Evolutionary conservation across 2,329 filamentous ascomycete species (phyloP), one percentile per base, ranked within the genome.

Genomic region (Colletotrichum orbiculare): DNA sequence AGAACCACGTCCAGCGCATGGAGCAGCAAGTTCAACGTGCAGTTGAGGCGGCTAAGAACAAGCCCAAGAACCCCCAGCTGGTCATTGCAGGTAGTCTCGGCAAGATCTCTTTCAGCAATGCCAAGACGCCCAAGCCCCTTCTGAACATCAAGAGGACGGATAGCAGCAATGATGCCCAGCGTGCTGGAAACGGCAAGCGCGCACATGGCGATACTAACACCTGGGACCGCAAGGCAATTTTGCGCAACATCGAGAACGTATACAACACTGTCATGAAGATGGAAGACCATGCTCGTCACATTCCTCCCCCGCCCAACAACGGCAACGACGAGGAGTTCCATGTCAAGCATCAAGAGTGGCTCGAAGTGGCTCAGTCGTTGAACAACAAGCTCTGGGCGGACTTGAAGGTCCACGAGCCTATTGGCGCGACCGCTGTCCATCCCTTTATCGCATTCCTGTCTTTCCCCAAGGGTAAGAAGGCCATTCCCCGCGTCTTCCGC

Each of bases 1-100:
- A 99, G 76, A 99, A 97, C 75, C 96, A 99, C 74, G 93, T 98
- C 81, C 96, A 98, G 76, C 91, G 96, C 60, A 99, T 99, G 96
- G 95, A 99, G 78, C 96, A 99, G 78, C 96, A 99, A 78, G 96
- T 99, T 11, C 95, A 97, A 76, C 90, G 96, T 61, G 96, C 96
- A 33, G 96, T 99, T 0, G 96, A 99, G 75, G 96, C 96, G 1
- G 96, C 96, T 56, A 99, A 98, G 82, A 93, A 94, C 66, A 95
- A 97, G 78, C 96, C 96, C 11, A 99, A 99, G 84, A 97, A 97
- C 75, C 97, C 96, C 73, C 94, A 97, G 76, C 85, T 99, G 8
- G 94, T 98, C 17, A 95, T 99, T 64, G 95, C 97, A 74, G 96
- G 96, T 34, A 97, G 94, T 73, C 81, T 99, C 54, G 96, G 96